These are phyloP conservation scores for Rhexocercosporidium sp. DNA, from an alignment of 2,329 filamentous ascomycete genomes.

Conservation along the genomic window DNA sequence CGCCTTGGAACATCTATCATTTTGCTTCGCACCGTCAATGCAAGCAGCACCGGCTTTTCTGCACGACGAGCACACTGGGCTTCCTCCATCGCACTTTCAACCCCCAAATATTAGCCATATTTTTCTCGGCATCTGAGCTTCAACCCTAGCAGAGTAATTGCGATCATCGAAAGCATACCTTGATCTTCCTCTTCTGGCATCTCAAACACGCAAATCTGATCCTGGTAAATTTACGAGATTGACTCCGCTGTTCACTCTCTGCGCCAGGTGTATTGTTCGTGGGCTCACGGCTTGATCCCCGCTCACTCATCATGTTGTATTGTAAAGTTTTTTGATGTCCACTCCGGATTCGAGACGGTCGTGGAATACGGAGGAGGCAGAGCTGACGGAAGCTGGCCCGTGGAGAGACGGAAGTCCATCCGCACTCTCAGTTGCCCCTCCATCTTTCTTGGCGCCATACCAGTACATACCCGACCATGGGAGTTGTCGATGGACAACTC, in stretches of 20 bases:
- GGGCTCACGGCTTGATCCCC: background rate
- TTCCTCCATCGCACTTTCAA: conserved; percentile 50
- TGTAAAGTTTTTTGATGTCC: background rate
- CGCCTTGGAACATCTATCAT: conserved; percentile 46
- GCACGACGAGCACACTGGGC: conserved; percentile 51
- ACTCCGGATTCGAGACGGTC: background rate
- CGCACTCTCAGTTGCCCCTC: conserved; percentile 1
- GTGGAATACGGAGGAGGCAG: background rate
- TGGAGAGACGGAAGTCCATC: conserved; percentile 1
- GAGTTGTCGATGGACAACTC: background rate
- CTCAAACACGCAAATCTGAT: conserved; percentile 32
- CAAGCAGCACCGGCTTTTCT: conserved; percentile 49
- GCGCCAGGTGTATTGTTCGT: background rate
- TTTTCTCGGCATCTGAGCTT: background rate
- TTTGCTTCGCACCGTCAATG: conserved; percentile 50
- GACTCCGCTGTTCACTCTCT: background rate
- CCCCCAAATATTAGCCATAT: conserved; percentile 12
- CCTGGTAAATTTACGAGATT: conserved; percentile 15
- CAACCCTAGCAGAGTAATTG: background rate
- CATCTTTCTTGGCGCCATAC: background rate
- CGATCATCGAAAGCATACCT: conserved; percentile 40
- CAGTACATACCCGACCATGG: background rate
- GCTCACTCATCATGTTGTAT: background rate
- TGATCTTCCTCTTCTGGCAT: conserved; percentile 57
- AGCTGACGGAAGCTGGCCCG: conserved; percentile 16